Evolutionary conservation across 2,329 filamentous ascomycete genomes (phyloP).

Genomic region (Fusarium sp.): DNA sequence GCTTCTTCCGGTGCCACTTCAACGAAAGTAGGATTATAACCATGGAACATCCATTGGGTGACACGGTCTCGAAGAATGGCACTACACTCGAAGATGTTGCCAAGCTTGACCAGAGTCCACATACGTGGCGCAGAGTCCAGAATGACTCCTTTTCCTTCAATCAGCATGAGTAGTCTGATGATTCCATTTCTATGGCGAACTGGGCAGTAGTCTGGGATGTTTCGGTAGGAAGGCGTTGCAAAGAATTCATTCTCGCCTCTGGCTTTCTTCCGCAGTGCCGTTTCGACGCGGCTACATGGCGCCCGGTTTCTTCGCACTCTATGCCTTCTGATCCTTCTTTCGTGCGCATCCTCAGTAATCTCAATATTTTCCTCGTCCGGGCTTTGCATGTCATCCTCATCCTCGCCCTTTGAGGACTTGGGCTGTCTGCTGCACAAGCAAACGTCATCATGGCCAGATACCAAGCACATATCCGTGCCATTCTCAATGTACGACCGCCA

Average conservation of each 20-base stretch:
- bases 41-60: conserved; percentile 68
- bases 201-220: conserved; percentile 71
- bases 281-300: conserved; percentile 8
- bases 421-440: conserved; percentile 49
- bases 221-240: conserved; percentile 50
- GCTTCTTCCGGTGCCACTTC: conserved; percentile 73
- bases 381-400: background rate
- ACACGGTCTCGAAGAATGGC: conserved; percentile 62
- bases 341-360: background rate
- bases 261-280: conserved; percentile 43
- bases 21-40: conserved; percentile 68
- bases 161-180: conserved; percentile 69
- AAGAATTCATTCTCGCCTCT: conserved; percentile 34
- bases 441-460: conserved; percentile 57
- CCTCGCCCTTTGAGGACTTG: background rate
- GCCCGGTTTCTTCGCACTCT: background rate
- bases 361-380: background rate
- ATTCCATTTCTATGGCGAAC: conserved; percentile 73
- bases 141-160: conserved; percentile 65
- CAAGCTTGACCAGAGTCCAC: conserved; percentile 74
- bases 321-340: background rate
- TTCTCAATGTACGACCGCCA: conserved; percentile 56
- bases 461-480: conserved; percentile 46
- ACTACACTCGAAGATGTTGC: conserved; percentile 68
- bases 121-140: conserved; percentile 75